Evolutionary conservation across 139 green algal genomes (phyloP).

Genomic region (Tetraselmis striata): DNA sequence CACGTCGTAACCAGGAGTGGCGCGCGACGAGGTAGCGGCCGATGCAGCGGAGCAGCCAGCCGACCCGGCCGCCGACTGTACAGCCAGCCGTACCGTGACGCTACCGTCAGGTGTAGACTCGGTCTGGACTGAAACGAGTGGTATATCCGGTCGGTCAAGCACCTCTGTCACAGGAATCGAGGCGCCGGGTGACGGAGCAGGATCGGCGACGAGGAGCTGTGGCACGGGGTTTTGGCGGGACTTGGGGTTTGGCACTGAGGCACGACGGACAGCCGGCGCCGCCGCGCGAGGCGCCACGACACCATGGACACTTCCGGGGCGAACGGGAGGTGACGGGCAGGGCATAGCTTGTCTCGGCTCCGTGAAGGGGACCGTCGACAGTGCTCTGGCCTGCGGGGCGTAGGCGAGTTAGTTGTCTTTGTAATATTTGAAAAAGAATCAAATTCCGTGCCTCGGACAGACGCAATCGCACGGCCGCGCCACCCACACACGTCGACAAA

Average conservation of each 20-base stretch:
- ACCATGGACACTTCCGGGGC: not conserved
- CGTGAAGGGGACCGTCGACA: not conserved
- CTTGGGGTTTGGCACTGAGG: not conserved
- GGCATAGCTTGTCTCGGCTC: not conserved
- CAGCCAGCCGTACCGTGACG: not conserved
- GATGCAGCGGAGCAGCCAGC: not conserved
- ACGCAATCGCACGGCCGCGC: no score
- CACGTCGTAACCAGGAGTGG: not conserved
- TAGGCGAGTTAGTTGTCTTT: constrained; percentile 1
- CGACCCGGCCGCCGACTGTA: not conserved
- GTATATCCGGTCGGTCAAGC: not conserved
- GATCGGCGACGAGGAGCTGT: not conserved
- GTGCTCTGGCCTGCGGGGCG: not conserved
- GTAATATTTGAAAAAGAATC: not conserved
- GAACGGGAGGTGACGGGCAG: not conserved
- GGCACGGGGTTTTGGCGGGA: not conserved
- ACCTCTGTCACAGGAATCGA: not conserved
- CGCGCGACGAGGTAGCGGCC: not conserved
- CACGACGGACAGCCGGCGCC: not conserved
- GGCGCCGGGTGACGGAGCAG: not conserved
- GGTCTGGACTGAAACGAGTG: not conserved
- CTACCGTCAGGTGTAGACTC: not conserved
- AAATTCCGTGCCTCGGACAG: no score
- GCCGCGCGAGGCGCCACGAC: not conserved
- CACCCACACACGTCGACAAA: no score